Percentiles rank a stretch among this genome's conserved stretches.
phyloP scores from a whole-genome alignment of 202 grass and related monocot species.

The Tripidium arundinaceum region DNA sequence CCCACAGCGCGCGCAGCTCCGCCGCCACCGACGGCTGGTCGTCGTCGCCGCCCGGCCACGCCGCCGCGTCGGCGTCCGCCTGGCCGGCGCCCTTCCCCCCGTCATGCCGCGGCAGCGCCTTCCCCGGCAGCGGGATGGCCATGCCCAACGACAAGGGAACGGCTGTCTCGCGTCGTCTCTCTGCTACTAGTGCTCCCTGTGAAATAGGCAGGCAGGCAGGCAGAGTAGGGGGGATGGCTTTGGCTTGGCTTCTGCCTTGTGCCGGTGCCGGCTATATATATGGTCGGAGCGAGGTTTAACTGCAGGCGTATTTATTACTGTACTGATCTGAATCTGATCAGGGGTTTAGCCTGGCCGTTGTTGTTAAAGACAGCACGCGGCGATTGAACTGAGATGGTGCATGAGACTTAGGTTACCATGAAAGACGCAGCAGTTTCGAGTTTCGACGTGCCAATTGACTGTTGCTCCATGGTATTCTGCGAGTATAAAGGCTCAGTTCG shows the following conservation, averaged over 20 bases:
- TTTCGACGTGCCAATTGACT: neutral
- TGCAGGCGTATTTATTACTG: too few species aligned
- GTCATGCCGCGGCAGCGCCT: neutral
- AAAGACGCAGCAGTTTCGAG: too few species aligned
- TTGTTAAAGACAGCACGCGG: neutral
- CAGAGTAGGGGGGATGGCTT: neutral
- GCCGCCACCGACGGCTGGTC: slow-evolving; percentile 28
- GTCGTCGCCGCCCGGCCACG: too few species aligned
- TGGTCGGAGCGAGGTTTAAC: neutral
- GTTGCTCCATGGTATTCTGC: too few species aligned
- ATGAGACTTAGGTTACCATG: too few species aligned
- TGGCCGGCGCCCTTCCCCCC: neutral
- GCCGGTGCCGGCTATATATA: neutral
- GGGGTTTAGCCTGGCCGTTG: neutral
- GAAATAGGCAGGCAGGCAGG: slow-evolving; percentile 4
- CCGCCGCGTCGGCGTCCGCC: too few species aligned
- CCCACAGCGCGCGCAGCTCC: slow-evolving; percentile 68
- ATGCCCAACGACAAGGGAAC: slow-evolving; percentile 1
- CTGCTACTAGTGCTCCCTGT: neutral
- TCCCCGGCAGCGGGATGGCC: slow-evolving; percentile 36
- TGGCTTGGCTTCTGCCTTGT: neutral
- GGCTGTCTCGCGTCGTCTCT: neutral
- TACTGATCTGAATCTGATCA: too few species aligned
- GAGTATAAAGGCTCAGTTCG: too few species aligned
- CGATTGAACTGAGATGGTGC: too few species aligned